Conservation (phyloP, 805 yeast species). For the Blastobotrys peoriensis region DNA sequence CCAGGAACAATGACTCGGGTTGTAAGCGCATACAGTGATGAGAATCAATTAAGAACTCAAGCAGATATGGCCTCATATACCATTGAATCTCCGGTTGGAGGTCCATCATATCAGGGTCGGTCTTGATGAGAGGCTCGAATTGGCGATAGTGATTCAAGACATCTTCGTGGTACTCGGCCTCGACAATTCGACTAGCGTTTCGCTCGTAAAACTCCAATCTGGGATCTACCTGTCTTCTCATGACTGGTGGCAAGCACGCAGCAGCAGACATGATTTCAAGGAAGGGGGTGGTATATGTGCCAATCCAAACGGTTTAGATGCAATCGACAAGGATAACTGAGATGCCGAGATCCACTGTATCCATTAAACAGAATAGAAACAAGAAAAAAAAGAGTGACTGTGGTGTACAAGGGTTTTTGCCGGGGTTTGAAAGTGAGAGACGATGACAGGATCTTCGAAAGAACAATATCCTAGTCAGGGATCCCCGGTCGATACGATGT, state of each 20-base stretch:
- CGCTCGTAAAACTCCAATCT: constrained; percentile 17
- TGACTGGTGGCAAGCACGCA: neutral
- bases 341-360: no score
- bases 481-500: neutral
- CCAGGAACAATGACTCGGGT: constrained; percentile 62
- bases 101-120: constrained; percentile 54
- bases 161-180: constrained; percentile 33
- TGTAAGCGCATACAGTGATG: constrained; percentile 55
- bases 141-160: constrained; percentile 27
- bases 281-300: no score
- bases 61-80: constrained; percentile 62
- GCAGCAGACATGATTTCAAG: neutral
- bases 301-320: no score
- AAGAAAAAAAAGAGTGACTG: no score
- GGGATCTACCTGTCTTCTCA: neutral
- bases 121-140: neutral
- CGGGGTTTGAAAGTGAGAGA: neutral
- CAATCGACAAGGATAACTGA: no score
- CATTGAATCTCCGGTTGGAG: constrained; percentile 85
- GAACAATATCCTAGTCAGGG: neutral
- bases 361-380: no score
- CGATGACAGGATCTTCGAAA: neutral
- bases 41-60: constrained; percentile 71
- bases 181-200: constrained; percentile 15
- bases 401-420: no score